Evolutionary conservation across 2,329 filamentous ascomycete genomes (phyloP).

Genomic region (Penicillium sp.): DNA sequence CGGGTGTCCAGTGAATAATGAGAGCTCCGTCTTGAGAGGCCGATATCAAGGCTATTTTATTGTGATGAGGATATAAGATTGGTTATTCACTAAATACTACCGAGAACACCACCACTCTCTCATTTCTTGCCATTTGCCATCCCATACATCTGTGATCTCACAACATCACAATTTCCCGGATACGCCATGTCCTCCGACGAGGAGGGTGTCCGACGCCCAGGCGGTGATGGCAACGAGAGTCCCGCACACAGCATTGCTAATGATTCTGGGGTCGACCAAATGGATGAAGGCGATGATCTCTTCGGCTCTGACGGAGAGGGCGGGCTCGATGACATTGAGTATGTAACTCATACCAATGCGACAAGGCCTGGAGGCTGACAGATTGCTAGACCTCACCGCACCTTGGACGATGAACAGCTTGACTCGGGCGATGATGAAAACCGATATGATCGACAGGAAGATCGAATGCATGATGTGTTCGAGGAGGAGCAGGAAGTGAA

Average conservation of each 20-base stretch:
- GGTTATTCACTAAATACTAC: not conserved
- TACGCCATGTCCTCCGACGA: constrained; percentile 41
- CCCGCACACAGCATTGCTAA: constrained; percentile 30
- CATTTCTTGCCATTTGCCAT: not conserved
- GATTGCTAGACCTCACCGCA: constrained; percentile 39
- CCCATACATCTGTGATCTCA: not conserved
- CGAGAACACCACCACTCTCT: not conserved
- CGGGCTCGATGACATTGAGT: constrained; percentile 38
- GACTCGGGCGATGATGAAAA: constrained; percentile 64
- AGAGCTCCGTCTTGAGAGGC: constrained; percentile 1
- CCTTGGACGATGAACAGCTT: constrained; percentile 60
- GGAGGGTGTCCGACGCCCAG: constrained; percentile 38
- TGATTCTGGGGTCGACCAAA: constrained; percentile 21
- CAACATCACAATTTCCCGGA: not conserved
- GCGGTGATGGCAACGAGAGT: constrained; percentile 29
- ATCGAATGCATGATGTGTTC: constrained; percentile 47
- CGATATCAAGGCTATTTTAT: not conserved
- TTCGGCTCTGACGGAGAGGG: constrained; percentile 49
- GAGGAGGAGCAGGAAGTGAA: constrained; percentile 49
- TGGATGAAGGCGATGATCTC: constrained; percentile 44
- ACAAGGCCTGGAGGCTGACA: not conserved
- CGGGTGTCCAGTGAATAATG: constrained; percentile 3
- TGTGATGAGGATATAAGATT: not conserved
- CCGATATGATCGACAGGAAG: constrained; percentile 52
- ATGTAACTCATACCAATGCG: constrained; percentile 8